Evolutionary conservation across 768 basidiomycete genomes (phyloP), one percentile per base, ranked within the genome.

Genomic region (Lactifluus piperatus): DNA sequence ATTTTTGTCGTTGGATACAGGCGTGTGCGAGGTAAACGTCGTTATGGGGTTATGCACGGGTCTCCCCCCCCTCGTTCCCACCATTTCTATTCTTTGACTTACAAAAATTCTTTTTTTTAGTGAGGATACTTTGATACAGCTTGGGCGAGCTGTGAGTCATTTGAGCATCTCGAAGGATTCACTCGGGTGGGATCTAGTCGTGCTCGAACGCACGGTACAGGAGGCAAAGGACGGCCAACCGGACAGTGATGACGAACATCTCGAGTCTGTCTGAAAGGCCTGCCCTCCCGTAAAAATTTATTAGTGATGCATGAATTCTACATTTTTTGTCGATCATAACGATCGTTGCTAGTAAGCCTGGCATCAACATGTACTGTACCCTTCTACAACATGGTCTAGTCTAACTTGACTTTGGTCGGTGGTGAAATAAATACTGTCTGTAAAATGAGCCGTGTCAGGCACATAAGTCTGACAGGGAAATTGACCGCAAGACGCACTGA

Each of bases 1-100:
- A 92, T 67, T 85, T 88, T 65, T 88, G 86, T 64, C 79, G 84
- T n/a, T 92, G 91, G 91, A 74, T 80, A 36, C 85, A 89, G 65
- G 74, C 79, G 9, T 76, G 76, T 64, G 83, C 86, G n/a, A 81
- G 77, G 90, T 91, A 65, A 36, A 5, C 11, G 5, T 36, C 4
- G 11, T 14, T 36, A 2, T 36, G 6, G 7, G 1, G 7, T 32
- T 32, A 2, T 32, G 30, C 30, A 32, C 30, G 30, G 30, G 11
- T 6, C 30, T 10, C 1, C 4, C 30, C 5, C 30, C 30, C 30
- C 10, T 39, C 32, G 8, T 18, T 36, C 1, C 37, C 27, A 24
- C 36, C n/a, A n/a, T n/a, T n/a, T n/a, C n/a, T n/a, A n/a, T n/a
- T n/a, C 30, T 32, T 10, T 32, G 18, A 51, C 20, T 44, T 26